Evolutionary conservation across 192 early-diverging fungal genomes (phyloP), one percentile per base, ranked within the genome.

Genomic region (Coemansia sp.): DNA sequence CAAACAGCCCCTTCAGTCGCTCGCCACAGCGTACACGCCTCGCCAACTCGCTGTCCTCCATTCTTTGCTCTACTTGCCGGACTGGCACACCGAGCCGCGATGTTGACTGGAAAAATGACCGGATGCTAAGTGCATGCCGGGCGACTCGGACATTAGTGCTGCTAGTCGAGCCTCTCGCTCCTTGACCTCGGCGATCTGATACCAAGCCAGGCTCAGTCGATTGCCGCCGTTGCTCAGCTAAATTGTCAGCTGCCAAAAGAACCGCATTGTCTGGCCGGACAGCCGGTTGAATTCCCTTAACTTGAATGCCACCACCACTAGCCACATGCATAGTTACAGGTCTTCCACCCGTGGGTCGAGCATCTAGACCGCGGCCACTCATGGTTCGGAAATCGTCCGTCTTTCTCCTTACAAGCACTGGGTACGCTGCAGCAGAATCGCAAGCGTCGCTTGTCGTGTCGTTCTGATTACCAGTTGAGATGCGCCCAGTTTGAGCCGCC

Each of bases 1-100:
- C 80, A 74, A 82, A 82, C 58, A 82, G 63, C 58, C 77, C 80
- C 11, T 55, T 61, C 34, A 82, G 66, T 59, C 72, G 57, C 66
- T 76, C 71, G 61, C 80, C 80, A 12, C 72, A 63, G 42, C 53
- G 69, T 39, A 77, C 80, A 25, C 80, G 75, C 34, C 72, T 55
- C 8, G 65, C 64, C 17, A 82, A 45, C 27, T 70, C 75, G 61
- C 66, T 63, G 21, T 46, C 59, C 14, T 73, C 78, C 0, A 70
- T 41, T 10, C n/a, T 51, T 3, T 38, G 70, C 7, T 60, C 60
- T 5, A 50, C 29, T 4, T 57, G 61, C 11, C 59, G 41, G 10
- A 70, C 25, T 23, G 59, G 58, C 3, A 68, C 29, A 4, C 61
- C 55, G 27, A 68, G 64, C 29, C 60, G 70, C 19, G 67, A 45